Conservation (phyloP, 148 eudicot genomes). For the Pharnaceum exiguum region DNA sequence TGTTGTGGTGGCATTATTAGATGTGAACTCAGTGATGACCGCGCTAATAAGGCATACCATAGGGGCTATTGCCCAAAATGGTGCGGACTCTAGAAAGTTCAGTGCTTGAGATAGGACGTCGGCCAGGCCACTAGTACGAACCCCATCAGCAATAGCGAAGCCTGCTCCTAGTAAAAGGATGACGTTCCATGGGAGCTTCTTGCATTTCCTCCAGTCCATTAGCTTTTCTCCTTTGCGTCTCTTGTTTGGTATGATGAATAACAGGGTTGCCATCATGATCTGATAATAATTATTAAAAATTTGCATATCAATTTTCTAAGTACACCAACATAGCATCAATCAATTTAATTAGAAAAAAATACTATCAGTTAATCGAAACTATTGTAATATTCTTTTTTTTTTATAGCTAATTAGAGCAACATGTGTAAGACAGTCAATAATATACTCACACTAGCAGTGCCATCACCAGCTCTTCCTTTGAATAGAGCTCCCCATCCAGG, state of each 20-base stretch:
- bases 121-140: constrained; percentile 77
- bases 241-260: constrained; percentile 87
- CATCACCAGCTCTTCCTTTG: constrained; percentile 78
- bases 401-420: too few species aligned
- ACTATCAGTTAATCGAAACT: too few species aligned
- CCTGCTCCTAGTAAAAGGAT: constrained; percentile 81
- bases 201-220: constrained; percentile 98
- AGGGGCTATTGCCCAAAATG: constrained; percentile 75
- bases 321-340: too few species aligned
- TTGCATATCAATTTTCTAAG: too few species aligned
- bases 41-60: constrained; percentile 51
- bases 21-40: constrained; percentile 75
- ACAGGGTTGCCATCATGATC: constrained; percentile 88
- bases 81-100: constrained; percentile 52
- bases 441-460: constrained; percentile 81
- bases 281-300: not conserved
- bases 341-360: not conserved
- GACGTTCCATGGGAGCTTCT: constrained; percentile 81
- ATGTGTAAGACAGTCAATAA: too few species aligned
- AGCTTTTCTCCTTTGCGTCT: constrained; percentile 72
- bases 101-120: constrained; percentile 50
- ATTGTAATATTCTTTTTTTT: too few species aligned
- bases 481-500: constrained; percentile 93
- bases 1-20: constrained; percentile 81
- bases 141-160: constrained; percentile 89